Evolutionary conservation across 2,329 filamentous ascomycete species (phyloP).

Genomic region (Xylaria arbuscula): DNA sequence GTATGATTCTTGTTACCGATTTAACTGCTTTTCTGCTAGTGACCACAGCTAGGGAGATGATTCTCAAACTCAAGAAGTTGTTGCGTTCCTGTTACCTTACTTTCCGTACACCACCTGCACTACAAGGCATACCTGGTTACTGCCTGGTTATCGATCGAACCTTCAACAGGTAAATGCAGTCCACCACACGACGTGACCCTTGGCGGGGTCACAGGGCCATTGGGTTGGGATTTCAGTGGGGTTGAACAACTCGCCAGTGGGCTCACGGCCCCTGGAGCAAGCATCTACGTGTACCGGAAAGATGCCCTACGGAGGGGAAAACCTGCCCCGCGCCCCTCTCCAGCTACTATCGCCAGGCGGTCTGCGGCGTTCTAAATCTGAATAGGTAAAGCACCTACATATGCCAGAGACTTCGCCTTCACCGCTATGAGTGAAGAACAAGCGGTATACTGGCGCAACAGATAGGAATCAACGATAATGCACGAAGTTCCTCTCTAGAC

Average conservation of each 20-base stretch:
- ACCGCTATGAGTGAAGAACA: slow-evolving; percentile 35
- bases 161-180: slow-evolving; percentile 25
- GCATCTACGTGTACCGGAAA: slow-evolving; percentile 31
- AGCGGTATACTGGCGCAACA: slow-evolving; percentile 30
- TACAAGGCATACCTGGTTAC: slow-evolving; percentile 7
- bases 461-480: slow-evolving; percentile 11
- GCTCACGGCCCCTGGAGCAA: slow-evolving; percentile 26
- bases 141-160: too few relatives aligned
- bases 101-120: slow-evolving; percentile 1
- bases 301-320: slow-evolving; percentile 31
- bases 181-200: slow-evolving; percentile 27
- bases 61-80: neutral
- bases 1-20: neutral
- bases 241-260: slow-evolving; percentile 30
- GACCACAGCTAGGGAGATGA: neutral
- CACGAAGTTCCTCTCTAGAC: slow-evolving; percentile 11
- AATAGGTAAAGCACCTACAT: slow-evolving; percentile 42
- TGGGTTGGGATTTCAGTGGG: slow-evolving; percentile 38
- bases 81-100: neutral
- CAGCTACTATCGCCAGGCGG: slow-evolving; percentile 37
- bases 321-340: slow-evolving; percentile 37
- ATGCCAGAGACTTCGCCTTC: slow-evolving; percentile 27
- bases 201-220: slow-evolving; percentile 38
- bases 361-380: slow-evolving; percentile 36
- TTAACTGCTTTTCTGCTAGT: neutral